Evolutionary conservation across 352 stramenopile species (phyloP).

Genomic region (Blastocystis sp.): DNA sequence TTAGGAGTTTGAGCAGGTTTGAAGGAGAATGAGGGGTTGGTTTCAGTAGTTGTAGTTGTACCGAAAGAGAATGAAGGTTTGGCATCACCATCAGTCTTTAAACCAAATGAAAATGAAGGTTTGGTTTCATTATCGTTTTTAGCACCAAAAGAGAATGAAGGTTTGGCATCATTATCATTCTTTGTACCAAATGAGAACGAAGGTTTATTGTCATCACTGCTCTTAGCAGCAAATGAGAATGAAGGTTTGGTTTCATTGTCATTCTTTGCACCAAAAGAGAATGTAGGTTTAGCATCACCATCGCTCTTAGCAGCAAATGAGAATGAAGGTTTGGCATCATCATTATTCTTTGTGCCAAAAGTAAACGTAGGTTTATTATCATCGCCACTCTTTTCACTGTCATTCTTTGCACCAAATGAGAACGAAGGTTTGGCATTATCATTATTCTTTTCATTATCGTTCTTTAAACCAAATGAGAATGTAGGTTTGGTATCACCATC

Average conservation of each 20-base stretch:
- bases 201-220: not conserved
- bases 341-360: not conserved
- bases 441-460: not conserved
- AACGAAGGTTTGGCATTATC: not conserved
- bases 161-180: not conserved
- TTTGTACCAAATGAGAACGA: not conserved
- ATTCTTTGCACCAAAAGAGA: not conserved
- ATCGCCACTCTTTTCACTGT: not conserved
- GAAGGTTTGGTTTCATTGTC: not conserved
- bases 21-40: not conserved
- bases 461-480: conserved; percentile 26
- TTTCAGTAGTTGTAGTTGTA: not conserved
- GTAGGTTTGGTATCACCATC: not conserved
- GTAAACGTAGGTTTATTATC: not conserved
- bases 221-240: not conserved
- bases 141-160: not conserved
- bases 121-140: not conserved
- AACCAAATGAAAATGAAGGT: not conserved
- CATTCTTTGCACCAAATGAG: not conserved
- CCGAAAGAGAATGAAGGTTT: not conserved
- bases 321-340: not conserved
- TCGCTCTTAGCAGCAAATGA: not conserved
- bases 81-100: not conserved
- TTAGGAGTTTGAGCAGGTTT: not conserved
- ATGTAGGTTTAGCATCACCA: not conserved